Evolutionary conservation across 1,139 yeast genomes (phyloP), one percentile per base, ranked within the genome.

Genomic region (Suhomyces yuchorum): DNA sequence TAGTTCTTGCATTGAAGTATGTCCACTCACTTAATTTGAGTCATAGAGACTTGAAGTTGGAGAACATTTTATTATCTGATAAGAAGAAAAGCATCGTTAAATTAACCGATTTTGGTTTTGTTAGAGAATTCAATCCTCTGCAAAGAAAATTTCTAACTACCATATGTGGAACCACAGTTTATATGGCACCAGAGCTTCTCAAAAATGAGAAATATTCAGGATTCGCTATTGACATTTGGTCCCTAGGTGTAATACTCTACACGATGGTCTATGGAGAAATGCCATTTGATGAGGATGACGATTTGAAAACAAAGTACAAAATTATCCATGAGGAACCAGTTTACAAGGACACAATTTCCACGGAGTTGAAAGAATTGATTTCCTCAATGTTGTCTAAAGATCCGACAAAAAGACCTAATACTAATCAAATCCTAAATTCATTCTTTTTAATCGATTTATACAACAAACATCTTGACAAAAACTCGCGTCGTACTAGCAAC

Each of bases 101-200:
- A 65, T 68, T 92, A 48, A 84, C 96, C 3, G 99, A 93, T 69
- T 92, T 93, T 68, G 99, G 99, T 0, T 92, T 93, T 64, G 91
- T 96, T 1, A 73, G 98, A 53, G 97, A 91, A 60, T 84, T 64
- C 52, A 70, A 70, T 74, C 72, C 85, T 61, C 54, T 75, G 70
- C 46, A 75, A 71, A 53, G 78, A 68, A 65, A 64, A n/a, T 69
- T 84, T 45, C 68, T 93, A 39, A 87, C 87, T 42, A 93, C 97
- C 0, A 77, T 91, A 1, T 93, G 99, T 67, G 99, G 99, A 2
- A 93, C 99, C 0, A 83, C 92, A 0, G 96, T 91, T 5, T 93
- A 93, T 62, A 91, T 92, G 97, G 97, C 99, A 0, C 99, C 99
- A 0, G 99, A 93, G 61, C 72, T 93, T 57, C 72, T 91, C 34